Base-by-base conservation (phyloP, 2,329 filamentous ascomycete genomes). In the Fusarium graminum region DNA sequence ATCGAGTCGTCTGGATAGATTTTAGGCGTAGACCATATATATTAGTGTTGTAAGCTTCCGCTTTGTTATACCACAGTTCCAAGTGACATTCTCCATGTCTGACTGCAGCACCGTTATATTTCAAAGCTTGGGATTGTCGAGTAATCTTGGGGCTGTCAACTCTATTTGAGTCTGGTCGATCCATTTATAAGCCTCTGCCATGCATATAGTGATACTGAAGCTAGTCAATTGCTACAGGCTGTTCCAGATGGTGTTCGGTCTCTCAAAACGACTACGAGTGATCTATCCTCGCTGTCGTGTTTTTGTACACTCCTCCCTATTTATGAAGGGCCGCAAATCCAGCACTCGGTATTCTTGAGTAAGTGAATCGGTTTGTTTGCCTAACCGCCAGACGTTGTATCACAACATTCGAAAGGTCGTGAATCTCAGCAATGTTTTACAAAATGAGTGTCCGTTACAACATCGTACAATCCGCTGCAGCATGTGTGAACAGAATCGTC, bases 401-500 rank as follows among this genome's bases (percentile, higher is more conserved):
- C 61, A 72, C 69, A 46, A 49, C 46, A 52, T 38, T 52, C 54
- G 34, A 52, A 64, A 51, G 44, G 40, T 52, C 36, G 54, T 53
- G 39, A 63, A 54, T 42, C 26, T 47, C 41, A 32, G 59, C 42
- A 40, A 49, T 34, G 65, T 71, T 64, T 54, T 59, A 72, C 67
- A 54, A 43, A 59, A 49, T 51, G 57, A 55, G 44, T 44, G 42
- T 55, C 54, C 57, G 51, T 62, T 54, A 42, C 44, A 39, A 55
- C 50, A 62, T 65, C 42, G 56, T 45, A 57, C 61, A 66, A 55
- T 49, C 32, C 39, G 38, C 44, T 52, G 41, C 63, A 52, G 56
- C 68, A 63, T 51, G 52, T 68, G 52, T 53, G 63, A 63, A 47
- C 38, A 52, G 56, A 68, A 58, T 64, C 67, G 70, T 67, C 50